Conservation (phyloP, 2,329 filamentous ascomycete genomes). For the Colletotrichum graminicola region DNA sequence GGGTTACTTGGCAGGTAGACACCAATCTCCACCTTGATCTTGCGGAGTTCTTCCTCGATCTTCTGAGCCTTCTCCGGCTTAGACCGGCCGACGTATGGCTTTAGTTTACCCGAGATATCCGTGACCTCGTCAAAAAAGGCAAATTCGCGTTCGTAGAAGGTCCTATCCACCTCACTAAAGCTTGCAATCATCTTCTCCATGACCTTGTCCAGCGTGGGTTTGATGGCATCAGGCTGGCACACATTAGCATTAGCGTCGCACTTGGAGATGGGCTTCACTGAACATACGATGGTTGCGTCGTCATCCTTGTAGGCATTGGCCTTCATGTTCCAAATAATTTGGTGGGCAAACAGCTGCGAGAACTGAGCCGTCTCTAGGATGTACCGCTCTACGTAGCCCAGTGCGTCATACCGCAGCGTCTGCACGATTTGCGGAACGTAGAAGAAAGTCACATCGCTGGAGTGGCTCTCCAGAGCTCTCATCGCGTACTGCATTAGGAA, state of each 20-base stretch:
- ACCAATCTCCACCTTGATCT: constrained; percentile 96
- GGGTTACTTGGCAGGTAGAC: constrained; percentile 98
- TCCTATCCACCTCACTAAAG: constrained; percentile 82
- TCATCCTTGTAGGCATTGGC: constrained; percentile 99
- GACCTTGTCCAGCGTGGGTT: constrained; percentile 92
- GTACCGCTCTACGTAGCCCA: constrained; percentile 96
- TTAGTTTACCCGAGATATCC: constrained; percentile 92
- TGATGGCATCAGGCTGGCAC: constrained; percentile 83
- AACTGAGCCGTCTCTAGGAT: constrained; percentile 97
- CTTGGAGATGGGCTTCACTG: constrained; percentile 9
- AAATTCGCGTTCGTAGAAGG: constrained; percentile 95
- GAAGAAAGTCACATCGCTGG: constrained; percentile 98
- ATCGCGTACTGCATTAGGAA: constrained; percentile 97
- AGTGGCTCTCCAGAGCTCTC: constrained; percentile 91
- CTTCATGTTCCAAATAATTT: constrained; percentile 99
- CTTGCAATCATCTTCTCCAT: constrained; percentile 85
- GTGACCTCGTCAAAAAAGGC: constrained; percentile 99
- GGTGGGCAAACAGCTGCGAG: constrained; percentile 98
- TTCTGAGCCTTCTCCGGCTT: constrained; percentile 99
- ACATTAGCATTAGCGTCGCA: constrained; percentile 46
- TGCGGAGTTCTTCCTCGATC: constrained; percentile 97
- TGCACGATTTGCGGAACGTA: constrained; percentile 99
- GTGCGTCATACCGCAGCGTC: constrained; percentile 88
- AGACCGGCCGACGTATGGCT: constrained; percentile 89
- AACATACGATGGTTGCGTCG: constrained; percentile 82